Conservation (phyloP, 345 rosid genomes). For the Citrus sp. region DNA sequence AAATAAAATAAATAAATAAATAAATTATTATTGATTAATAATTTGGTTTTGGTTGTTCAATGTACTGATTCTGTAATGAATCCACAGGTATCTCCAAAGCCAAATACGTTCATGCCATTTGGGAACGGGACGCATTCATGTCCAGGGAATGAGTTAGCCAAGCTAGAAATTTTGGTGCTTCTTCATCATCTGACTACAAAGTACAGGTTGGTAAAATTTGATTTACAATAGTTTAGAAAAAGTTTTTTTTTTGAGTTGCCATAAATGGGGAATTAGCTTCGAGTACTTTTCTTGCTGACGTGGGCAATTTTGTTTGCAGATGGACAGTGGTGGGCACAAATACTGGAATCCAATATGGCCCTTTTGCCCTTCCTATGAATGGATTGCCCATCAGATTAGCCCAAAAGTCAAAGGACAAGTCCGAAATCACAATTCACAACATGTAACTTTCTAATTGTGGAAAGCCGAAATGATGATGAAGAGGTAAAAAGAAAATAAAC, state of each 20-base stretch:
- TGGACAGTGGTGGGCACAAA: slow-evolving; percentile 53
- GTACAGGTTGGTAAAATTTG: slow-evolving; percentile 59
- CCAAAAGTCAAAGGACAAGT: slow-evolving; percentile 21
- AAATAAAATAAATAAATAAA: background rate
- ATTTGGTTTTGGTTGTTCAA: background rate
- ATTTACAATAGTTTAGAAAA: background rate
- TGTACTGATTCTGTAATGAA: background rate
- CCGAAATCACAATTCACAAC: background rate
- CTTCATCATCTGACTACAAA: slow-evolving; percentile 85
- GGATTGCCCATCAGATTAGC: slow-evolving; percentile 74
- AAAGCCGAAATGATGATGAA: background rate
- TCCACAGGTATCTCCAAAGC: slow-evolving; percentile 66
- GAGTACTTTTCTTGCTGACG: slow-evolving; percentile 25
- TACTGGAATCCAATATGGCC: slow-evolving; percentile 75
- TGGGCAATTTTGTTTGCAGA: slow-evolving; percentile 36
- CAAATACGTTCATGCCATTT: slow-evolving; percentile 90
- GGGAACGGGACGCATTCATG: slow-evolving; percentile 87
- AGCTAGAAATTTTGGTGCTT: slow-evolving; percentile 71
- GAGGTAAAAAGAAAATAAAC: background rate
- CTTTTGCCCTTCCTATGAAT: slow-evolving; percentile 79
- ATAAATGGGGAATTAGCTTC: slow-evolving; percentile 12
- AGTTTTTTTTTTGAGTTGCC: background rate
- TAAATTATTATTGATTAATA: background rate
- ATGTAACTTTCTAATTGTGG: background rate
- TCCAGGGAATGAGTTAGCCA: slow-evolving; percentile 88